Conservation (phyloP, 2,329 filamentous ascomycete genomes). For the Microsporum ferrugineum region DNA sequence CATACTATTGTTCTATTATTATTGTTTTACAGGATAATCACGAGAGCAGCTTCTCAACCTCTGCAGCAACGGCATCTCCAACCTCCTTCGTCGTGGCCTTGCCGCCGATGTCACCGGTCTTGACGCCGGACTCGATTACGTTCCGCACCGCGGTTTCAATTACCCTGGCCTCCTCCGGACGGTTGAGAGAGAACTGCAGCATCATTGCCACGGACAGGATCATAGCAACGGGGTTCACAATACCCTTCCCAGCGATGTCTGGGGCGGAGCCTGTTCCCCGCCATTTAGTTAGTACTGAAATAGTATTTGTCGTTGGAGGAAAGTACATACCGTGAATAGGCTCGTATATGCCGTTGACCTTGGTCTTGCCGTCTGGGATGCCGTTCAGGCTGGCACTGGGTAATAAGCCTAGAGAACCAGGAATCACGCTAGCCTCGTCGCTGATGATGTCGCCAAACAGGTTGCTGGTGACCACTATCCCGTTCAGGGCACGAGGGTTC, state of each 20-base stretch:
- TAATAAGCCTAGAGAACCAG: slow-evolving; percentile 75
- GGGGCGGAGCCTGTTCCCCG: slow-evolving; percentile 58
- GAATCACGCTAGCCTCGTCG: slow-evolving; percentile 90
- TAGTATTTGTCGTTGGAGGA: background rate
- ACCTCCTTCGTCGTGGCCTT: slow-evolving; percentile 60
- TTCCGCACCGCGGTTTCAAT: slow-evolving; percentile 72
- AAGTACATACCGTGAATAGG: slow-evolving; percentile 70
- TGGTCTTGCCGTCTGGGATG: slow-evolving; percentile 57
- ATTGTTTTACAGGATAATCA: background rate
- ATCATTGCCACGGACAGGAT: slow-evolving; percentile 93
- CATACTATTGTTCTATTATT: background rate
- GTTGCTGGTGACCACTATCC: slow-evolving; percentile 85
- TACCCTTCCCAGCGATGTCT: slow-evolving; percentile 81
- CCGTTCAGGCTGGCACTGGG: slow-evolving; percentile 79
- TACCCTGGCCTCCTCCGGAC: slow-evolving; percentile 62
- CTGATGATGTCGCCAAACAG: slow-evolving; percentile 92
- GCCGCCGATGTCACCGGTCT: slow-evolving; percentile 79
- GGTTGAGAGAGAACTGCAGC: slow-evolving; percentile 80
- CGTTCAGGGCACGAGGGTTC: slow-evolving; percentile 78
- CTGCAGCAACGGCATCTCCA: slow-evolving; percentile 68
- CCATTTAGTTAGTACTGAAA: background rate
- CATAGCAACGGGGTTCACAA: slow-evolving; percentile 85
- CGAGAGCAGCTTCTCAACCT: slow-evolving; percentile 57
- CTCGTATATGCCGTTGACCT: slow-evolving; percentile 92
- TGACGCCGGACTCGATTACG: slow-evolving; percentile 65